phyloP scores from a whole-genome alignment of 192 early-diverging fungal genomes.

The Coemansia sp. region DNA sequence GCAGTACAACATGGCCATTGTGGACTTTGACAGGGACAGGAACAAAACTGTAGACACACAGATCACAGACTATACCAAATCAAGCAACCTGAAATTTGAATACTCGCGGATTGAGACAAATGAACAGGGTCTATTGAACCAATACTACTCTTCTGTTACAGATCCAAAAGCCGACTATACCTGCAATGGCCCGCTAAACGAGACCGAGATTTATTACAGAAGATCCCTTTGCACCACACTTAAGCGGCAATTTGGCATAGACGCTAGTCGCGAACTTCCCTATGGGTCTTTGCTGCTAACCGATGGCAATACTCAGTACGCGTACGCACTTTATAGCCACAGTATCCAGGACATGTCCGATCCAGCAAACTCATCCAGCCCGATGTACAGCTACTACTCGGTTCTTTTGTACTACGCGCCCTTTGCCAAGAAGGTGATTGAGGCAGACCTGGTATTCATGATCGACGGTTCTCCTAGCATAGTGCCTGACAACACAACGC shows the following conservation, averaged over 20 bases:
- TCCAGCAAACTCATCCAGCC: neutral
- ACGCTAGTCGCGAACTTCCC: neutral
- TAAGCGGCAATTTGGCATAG: neutral
- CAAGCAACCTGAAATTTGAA: neutral
- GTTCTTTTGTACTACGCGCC: neutral
- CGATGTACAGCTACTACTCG: constrained; percentile 3
- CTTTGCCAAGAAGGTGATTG: neutral
- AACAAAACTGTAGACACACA: neutral
- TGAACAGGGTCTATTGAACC: neutral
- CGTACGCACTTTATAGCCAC: constrained; percentile 4
- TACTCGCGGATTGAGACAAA: neutral
- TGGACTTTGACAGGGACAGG: neutral
- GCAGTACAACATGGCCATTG: constrained; percentile 1
- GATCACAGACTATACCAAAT: neutral
- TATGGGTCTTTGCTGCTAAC: neutral
- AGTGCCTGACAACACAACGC: neutral
- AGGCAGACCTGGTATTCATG: neutral
- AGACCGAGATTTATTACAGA: neutral
- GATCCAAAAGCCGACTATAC: neutral
- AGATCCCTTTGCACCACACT: neutral
- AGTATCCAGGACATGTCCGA: neutral
- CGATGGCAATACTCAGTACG: neutral
- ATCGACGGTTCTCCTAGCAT: neutral
- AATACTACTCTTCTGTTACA: neutral
- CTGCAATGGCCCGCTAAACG: neutral